Percentiles rank a stretch among this genome's conserved stretches.
phyloP scores from a whole-genome alignment of 495 filamentous ascomycete genomes.

The Podospora sp. region DNA sequence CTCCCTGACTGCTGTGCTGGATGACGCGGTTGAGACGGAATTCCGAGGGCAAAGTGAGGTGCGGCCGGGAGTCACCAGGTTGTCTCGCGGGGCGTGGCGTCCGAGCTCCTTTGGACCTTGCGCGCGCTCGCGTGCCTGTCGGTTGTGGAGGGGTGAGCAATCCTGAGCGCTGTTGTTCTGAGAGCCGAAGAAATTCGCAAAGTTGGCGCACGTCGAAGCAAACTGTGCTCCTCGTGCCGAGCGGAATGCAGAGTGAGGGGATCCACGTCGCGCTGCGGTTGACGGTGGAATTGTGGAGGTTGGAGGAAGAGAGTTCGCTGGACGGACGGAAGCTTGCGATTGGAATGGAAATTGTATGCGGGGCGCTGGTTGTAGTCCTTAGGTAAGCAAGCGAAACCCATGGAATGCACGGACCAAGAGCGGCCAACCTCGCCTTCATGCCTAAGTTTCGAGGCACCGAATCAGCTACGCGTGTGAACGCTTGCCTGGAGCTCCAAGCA shows the following conservation, averaged over 20 bases:
- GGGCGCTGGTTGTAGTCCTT: conserved; percentile 4
- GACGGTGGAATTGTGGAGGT: conserved; percentile 38
- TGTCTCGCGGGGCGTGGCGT: conserved; percentile 9
- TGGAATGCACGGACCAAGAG: not conserved
- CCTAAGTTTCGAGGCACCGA: conserved; percentile 28
- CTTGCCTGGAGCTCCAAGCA: conserved; percentile 44
- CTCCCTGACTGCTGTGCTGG: not conserved
- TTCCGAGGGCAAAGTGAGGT: not conserved
- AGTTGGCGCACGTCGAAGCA: conserved; percentile 10
- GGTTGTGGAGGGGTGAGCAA: not conserved
- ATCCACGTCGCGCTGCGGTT: conserved; percentile 22
- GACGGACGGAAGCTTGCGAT: conserved; percentile 20
- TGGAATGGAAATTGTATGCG: conserved; percentile 14
- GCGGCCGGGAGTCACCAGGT: not conserved
- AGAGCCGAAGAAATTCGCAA: not conserved
- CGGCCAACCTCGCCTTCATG: not conserved
- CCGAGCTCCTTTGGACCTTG: not conserved
- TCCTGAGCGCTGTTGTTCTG: not conserved
- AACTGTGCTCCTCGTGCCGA: not conserved
- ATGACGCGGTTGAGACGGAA: not conserved
- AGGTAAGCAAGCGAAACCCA: conserved; percentile 7
- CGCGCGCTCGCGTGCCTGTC: conserved; percentile 9
- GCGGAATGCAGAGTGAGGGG: conserved; percentile 1
- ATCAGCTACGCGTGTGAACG: conserved; percentile 42
- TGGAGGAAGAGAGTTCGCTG: conserved; percentile 33